These are phyloP conservation scores for Schwanniomyces pseudopolymorphus DNA, from an alignment of 805 yeast genomes.

Conservation along the genomic window DNA sequence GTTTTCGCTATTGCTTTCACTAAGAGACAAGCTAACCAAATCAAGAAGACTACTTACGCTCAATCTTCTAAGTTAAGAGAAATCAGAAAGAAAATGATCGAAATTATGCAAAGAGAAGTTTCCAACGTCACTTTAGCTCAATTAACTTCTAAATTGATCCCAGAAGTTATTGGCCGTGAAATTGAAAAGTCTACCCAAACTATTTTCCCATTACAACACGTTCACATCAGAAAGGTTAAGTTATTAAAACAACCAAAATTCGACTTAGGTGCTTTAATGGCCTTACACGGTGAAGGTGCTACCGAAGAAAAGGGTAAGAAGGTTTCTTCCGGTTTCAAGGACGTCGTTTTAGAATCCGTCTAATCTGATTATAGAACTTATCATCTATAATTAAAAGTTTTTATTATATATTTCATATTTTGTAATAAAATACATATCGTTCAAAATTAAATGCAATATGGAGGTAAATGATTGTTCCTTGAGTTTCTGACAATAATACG, in stretches of 20 bases:
- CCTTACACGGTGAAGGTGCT: slow-evolving; percentile 95
- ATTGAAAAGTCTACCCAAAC: slow-evolving; percentile 94
- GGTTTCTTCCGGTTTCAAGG: slow-evolving; percentile 97
- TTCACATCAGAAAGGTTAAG: slow-evolving; percentile 98
- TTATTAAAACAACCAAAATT: slow-evolving; percentile 98
- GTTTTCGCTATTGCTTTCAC: slow-evolving; percentile 98
- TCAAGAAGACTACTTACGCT: slow-evolving; percentile 97
- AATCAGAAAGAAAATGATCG: slow-evolving; percentile 94
- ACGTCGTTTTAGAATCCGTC: slow-evolving; percentile 96
- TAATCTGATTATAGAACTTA: slow-evolving; percentile 33
- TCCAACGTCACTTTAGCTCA: slow-evolving; percentile 93
- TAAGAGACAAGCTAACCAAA: slow-evolving; percentile 94
- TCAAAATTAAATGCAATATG: background rate
- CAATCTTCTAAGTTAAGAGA: slow-evolving; percentile 97
- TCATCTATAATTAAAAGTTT: slow-evolving; percentile 1
- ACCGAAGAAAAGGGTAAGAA: slow-evolving; percentile 95
- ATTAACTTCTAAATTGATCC: slow-evolving; percentile 94
- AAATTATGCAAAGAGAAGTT: slow-evolving; percentile 95
- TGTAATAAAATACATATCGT: slow-evolving; percentile 4
- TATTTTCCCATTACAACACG: slow-evolving; percentile 97
- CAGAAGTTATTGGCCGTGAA: slow-evolving; percentile 98
- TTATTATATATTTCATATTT: slow-evolving; percentile 3
- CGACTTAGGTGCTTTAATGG: slow-evolving; percentile 93
- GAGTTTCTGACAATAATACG: too few relatives aligned
- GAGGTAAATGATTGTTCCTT: background rate